Evolutionary conservation across 306 rosid species (phyloP), one percentile per base, ranked within the genome.

Genomic region (Fagus crenata): DNA sequence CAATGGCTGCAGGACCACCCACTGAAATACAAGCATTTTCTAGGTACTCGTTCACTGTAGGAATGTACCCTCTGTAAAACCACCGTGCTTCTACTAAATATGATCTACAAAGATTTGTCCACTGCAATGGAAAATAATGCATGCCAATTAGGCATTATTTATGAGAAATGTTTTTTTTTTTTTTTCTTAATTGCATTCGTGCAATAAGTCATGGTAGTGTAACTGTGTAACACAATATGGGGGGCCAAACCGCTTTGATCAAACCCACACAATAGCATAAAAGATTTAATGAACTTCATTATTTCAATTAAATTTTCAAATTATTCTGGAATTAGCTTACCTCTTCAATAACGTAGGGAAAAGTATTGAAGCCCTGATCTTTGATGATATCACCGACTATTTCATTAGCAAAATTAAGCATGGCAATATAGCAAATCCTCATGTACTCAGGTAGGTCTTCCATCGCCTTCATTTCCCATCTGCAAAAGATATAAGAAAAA

Each of bases 21-120:
- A 84, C 72, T 1, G 80, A 80, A 46, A 65, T 74, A 36, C 35
- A 73, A 51, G 87, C 51, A 60, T 77, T 84, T 12, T 77, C 53
- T 3, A 84, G 4, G 79, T 74, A 81, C 18, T 84, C 80, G 1
- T 63, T 61, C 71, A 77, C 15, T 28, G 75, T 73, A 5, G 82
- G 85, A 17, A 49, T 72, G 35, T 46, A 67, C 32, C 40, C 67
- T 14, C 49, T 7, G 65, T 5, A 51, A 31, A 75, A 83, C 86
- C 86, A 83, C 71, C 64, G n/a, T 70, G 83, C 80, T 71, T 83
- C 86, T 15, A 54, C 71, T 9, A 79, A 39, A 67, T 83, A 79
- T 13, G 86, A 54, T 17, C 9, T 55, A 41, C 86, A 79, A 32
- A 78, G 86, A 64, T 51, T 83, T n/a, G 8, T 63, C 84, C 87